A percentile compares a stretch with the other conserved stretches of the same genome.
Evolutionary conservation across 805 yeast genomes (phyloP).

Genomic region (Candida berthetii): DNA sequence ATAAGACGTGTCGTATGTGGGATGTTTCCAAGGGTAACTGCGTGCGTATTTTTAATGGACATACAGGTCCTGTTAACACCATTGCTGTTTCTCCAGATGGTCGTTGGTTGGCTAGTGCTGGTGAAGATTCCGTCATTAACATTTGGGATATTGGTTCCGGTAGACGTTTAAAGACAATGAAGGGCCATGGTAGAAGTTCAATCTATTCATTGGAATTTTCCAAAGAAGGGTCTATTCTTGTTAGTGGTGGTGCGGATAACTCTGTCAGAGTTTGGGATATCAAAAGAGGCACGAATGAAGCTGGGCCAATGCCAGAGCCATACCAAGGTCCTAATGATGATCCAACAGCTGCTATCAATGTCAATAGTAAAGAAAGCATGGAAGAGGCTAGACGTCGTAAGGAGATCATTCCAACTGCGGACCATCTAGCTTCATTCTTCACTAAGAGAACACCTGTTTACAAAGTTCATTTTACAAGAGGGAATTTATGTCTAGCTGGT

Average conservation of each 20-base stretch:
- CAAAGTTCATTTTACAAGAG: constrained; percentile 85
- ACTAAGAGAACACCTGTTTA: constrained; percentile 93
- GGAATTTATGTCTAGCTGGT: constrained; percentile 88
- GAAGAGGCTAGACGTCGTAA: constrained; percentile 49
- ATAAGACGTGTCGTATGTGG: constrained; percentile 98
- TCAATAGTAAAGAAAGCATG: constrained; percentile 24
- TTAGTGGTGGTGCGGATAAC: constrained; percentile 89
- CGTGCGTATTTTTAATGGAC: constrained; percentile 90
- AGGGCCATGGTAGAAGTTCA: constrained; percentile 88
- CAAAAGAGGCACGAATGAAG: constrained; percentile 75
- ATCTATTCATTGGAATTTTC: constrained; percentile 82
- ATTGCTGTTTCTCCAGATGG: constrained; percentile 95
- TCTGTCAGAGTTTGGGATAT: constrained; percentile 96
- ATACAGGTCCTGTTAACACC: constrained; percentile 80
- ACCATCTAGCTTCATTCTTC: constrained; percentile 88
- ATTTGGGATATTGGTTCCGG: constrained; percentile 96
- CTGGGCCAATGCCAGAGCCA: constrained; percentile 73
- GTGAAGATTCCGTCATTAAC: constrained; percentile 84
- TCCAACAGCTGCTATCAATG: constrained; percentile 22
- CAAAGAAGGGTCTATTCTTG: constrained; percentile 81
- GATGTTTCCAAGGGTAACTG: constrained; percentile 84
- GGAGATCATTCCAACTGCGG: constrained; percentile 77
- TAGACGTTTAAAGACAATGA: constrained; percentile 80
- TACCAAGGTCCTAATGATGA: constrained; percentile 34
- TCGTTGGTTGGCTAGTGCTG: constrained; percentile 91